Percentiles rank a stretch among this genome's conserved stretches.
Evolutionary conservation across 2,329 filamentous ascomycete genomes (phyloP).

Genomic region (Beauveria pseudobassiana): DNA sequence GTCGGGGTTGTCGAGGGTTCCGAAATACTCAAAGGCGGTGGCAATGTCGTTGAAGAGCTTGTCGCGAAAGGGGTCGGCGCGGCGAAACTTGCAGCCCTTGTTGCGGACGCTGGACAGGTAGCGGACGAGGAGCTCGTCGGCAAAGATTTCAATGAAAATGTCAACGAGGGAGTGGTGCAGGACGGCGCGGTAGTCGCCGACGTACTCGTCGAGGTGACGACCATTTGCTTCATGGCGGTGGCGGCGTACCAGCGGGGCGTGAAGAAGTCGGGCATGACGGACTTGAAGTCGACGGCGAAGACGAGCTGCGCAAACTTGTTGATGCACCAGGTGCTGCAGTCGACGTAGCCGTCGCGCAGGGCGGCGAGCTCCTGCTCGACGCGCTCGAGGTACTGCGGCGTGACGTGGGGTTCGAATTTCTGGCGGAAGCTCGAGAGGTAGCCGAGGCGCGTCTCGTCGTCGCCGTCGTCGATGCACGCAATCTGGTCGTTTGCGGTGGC

Average conservation of each 20-base stretch:
- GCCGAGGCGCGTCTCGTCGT: conserved; percentile 64
- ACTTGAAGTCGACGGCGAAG: conserved; percentile 81
- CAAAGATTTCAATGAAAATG: conserved; percentile 87
- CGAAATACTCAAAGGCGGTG: conserved; percentile 85
- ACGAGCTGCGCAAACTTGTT: conserved; percentile 78
- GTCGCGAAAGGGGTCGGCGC: conserved; percentile 79
- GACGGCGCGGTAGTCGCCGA: conserved; percentile 76
- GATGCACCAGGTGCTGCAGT: conserved; percentile 90
- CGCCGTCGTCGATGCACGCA: conserved; percentile 90
- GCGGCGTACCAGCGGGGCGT: conserved; percentile 81
- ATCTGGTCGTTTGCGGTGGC: conserved; percentile 98
- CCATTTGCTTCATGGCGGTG: conserved; percentile 87
- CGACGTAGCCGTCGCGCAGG: conserved; percentile 86
- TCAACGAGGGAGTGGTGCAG: conserved; percentile 83
- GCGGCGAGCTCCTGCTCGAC: conserved; percentile 64
- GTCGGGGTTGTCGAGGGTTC: conserved; percentile 60
- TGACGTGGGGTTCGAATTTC: conserved; percentile 74
- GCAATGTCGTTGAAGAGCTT: conserved; percentile 92
- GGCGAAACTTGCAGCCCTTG: conserved; percentile 80
- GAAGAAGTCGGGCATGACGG: conserved; percentile 84
- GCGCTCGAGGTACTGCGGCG: conserved; percentile 69
- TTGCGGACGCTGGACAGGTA: conserved; percentile 85
- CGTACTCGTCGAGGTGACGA: conserved; percentile 94
- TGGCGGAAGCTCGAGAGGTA: conserved; percentile 83
- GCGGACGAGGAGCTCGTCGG: conserved; percentile 79